Evolutionary conservation across 352 stramenopile species (phyloP), one percentile per base, ranked within the genome.

Genomic region (Phytopythium montanum): DNA sequence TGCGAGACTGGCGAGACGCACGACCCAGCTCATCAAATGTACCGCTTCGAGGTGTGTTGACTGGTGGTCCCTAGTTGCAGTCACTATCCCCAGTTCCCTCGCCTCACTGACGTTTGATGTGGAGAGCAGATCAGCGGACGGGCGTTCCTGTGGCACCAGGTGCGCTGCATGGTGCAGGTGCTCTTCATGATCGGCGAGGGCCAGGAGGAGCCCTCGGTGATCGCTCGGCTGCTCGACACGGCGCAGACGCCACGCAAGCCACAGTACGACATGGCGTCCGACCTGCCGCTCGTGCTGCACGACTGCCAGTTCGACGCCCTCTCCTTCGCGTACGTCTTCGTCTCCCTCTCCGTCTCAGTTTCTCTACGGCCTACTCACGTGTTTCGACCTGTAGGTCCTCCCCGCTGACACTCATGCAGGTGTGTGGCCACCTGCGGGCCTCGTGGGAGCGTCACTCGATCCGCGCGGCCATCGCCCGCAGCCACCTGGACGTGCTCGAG

Each of bases 61-160:
- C 36, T n/a, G n/a, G n/a, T n/a, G 34, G 13, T 48, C 5, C 14
- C 9, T 6, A 16, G 28, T 9, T 0, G 25, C 13, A 7, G 18
- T 16, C 5, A 2, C 12, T n/a, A n/a, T n/a, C n/a, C n/a, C n/a
- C n/a, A n/a, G n/a, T n/a, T n/a, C 14, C 14, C 9, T 9, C 13
- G 10, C 19, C 7, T 12, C n/a, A 38, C 14, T 73, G 41, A 44
- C 29, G 21, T n/a, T 25, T 8, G 14, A 13, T n/a, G 66, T 12
- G 9, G 10, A 3, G 33, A 18, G 42, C 85, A 64, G 69, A 81
- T 95, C 21, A 68, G 83, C 34, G 98, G 97, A 2, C 88, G 96
- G 62, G 97, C 97, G 18, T 99, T 99, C 70, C 66, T 99, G 58
- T 99, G 98, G 98, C 98, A 99, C 81, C 98, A 99, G 76, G 97